Percentiles rank a stretch among this genome's conserved stretches.
Conservation (phyloP, 805 yeast species). For the Candida fluviatilis region DNA sequence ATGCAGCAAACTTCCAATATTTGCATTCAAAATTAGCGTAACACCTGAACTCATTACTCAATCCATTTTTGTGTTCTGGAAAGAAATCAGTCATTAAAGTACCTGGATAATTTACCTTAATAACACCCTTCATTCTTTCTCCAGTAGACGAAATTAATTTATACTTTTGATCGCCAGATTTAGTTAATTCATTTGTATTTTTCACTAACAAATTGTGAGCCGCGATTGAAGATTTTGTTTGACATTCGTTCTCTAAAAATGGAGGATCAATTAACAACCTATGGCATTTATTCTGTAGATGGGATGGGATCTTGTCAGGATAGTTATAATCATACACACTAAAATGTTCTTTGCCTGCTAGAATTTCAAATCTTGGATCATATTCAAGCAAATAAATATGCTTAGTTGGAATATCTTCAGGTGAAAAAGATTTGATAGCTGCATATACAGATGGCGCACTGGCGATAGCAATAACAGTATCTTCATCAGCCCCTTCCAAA, state of each 20-base stretch:
- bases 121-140: constrained; percentile 74
- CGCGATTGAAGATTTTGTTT: constrained; percentile 50
- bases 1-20: constrained; percentile 51
- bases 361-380: constrained; percentile 69
- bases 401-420: constrained; percentile 53
- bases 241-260: constrained; percentile 78
- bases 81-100: constrained; percentile 58
- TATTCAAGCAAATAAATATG: constrained; percentile 74
- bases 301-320: constrained; percentile 59
- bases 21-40: constrained; percentile 73
- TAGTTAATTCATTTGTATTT: constrained; percentile 36
- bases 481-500: constrained; percentile 69
- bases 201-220: constrained; percentile 54
- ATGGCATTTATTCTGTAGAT: constrained; percentile 59
- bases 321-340: constrained; percentile 70
- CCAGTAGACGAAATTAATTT: constrained; percentile 80
- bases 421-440: constrained; percentile 54
- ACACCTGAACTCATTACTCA: constrained; percentile 84
- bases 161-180: constrained; percentile 37
- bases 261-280: constrained; percentile 85
- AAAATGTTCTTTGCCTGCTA: constrained; percentile 67
- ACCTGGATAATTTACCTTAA: constrained; percentile 59
- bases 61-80: constrained; percentile 82
- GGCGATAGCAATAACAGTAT: constrained; percentile 69
- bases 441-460: constrained; percentile 94